Percentiles rank a stretch among this genome's conserved stretches.
These are phyloP conservation scores for Suillus hirtellus DNA, from an alignment of 768 basidiomycete genomes.

Conservation along the genomic window DNA sequence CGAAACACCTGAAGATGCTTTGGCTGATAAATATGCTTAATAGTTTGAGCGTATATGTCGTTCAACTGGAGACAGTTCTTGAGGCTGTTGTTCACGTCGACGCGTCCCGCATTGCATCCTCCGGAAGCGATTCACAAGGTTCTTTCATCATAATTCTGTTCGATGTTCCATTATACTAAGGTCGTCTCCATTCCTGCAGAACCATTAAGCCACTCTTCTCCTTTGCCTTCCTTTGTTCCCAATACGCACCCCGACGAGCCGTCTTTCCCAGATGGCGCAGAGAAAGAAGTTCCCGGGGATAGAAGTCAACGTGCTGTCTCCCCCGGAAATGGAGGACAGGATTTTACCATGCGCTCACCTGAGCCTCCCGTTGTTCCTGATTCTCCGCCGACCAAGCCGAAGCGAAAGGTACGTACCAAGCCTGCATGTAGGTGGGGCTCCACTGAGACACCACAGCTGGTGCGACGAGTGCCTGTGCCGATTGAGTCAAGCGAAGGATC, in stretches of 20 bases:
- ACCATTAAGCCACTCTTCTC: slow-evolving; percentile 28
- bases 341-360: slow-evolving; percentile 16
- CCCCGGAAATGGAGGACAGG: slow-evolving; percentile 19
- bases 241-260: slow-evolving; percentile 57
- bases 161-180: background rate
- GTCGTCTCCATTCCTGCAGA: slow-evolving; percentile 7
- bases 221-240: slow-evolving; percentile 50
- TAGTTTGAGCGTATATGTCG: slow-evolving; percentile 45
- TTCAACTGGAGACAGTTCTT: slow-evolving; percentile 48
- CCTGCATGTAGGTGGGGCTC: background rate
- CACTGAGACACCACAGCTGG: background rate
- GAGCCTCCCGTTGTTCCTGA: slow-evolving; percentile 22
- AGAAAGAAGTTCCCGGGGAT: slow-evolving; percentile 7
- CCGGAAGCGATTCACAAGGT: slow-evolving; percentile 23
- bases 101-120: slow-evolving; percentile 29
- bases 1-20: slow-evolving; percentile 3
- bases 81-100: slow-evolving; percentile 48
- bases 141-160: background rate
- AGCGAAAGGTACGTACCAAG: slow-evolving; percentile 33
- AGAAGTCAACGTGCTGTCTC: slow-evolving; percentile 10
- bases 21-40: slow-evolving; percentile 12
- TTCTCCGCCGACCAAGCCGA: slow-evolving; percentile 24
- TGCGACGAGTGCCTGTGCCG: slow-evolving; percentile 5
- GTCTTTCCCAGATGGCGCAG: slow-evolving; percentile 32
- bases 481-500: background rate